Evolutionary conservation across 208 protist genomes (phyloP), one percentile per base, ranked within the genome.

Genomic region (Leishmania guyanensis): DNA sequence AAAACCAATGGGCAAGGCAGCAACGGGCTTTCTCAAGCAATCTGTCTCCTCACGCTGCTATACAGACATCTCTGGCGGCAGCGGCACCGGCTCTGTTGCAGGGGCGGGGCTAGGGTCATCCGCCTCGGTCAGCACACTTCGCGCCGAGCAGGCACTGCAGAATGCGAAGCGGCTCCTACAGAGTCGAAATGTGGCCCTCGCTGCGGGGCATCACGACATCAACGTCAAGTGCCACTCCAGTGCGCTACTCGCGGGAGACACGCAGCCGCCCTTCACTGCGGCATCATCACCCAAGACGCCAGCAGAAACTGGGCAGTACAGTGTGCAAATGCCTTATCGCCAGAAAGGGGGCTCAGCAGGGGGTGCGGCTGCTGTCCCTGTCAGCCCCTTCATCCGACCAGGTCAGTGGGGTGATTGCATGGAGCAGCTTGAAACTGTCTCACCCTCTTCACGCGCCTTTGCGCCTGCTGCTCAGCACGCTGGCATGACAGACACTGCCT

Each of bases 121-220:
- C 39, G 46, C 46, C 14, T 69, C 76, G n/a, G 64, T 48, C 46
- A 56, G 39, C 56, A 26, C 82, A 20, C 66, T 86, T 39, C 77
- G 72, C 17, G 82, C 78, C 10, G 73, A 79, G 29, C 78, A 86
- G 65, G 77, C 82, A 16, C 48, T 86, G 54, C 53, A 82, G 73
- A 86, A 80, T 62, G 82, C 82, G 20, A 36, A 62, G 43, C 78
- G 72, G 3, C 82, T 86, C 12, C 74, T 86, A 36, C 78, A 82
- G 74, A 10, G 56, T 6, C 82, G 82, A 46, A 78, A 56, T 22
- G 74, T 50, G 10, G 48, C 56, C 0, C 70, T 69, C 22, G 54
- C 20, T 50, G 29, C 74, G 14, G 74, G 54, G 54, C 36, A 64
- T 46, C 72, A 29, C 33, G 29, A 2, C n/a, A 46, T 62, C 72